Evolutionary conservation across 2,329 filamentous ascomycete species (phyloP), one percentile per base, ranked within the genome.

Genomic region (Scedosporium apiospermum): DNA sequence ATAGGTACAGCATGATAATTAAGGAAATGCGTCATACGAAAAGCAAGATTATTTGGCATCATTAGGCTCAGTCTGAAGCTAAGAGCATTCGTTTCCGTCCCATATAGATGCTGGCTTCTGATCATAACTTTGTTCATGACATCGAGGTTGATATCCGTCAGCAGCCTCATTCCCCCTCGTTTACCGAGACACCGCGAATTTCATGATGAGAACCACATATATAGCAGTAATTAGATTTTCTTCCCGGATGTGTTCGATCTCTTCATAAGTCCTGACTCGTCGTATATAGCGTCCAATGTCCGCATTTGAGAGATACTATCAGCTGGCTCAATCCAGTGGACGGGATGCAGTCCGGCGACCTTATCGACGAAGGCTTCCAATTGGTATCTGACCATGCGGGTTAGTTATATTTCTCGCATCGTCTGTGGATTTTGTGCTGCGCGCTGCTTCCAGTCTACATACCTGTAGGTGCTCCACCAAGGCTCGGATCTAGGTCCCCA

Each of bases 351-450:
- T 0, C 75, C 76, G 57, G 73, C 74, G 57, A 82, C 65, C 38
- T 68, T 70, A 68, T 80, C 76, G 12, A 81, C 77, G 66, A 82
- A 82, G 64, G 76, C 71, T 68, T 82, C 78, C 34, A 82, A 71
- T 71, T 78, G 74, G 66, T 80, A 58, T 55, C 51, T 55, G 10
- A 6, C 12, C 12, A n/a, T 23, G 9, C 18, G 18, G 6, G 44
- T 49, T 49, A 55, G 23, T 55, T 23, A 2, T 23, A 23, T 23
- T 3, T 23, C 23, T 23, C 23, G 3, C 3, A 23, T 23, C 23
- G 23, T 23, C 23, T 23, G 23, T 23, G 2, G 23, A 23, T 23
- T 23, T 23, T 23, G 23, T 23, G 23, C 23, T 23, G 23, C 23
- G 23, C 23, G 23, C 9, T 26, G 6, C 49, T 12, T 53, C 44